These are phyloP conservation scores for Eimeria necatrix DNA, from an alignment of 169 alveolate species.

Conservation along the genomic window DNA sequence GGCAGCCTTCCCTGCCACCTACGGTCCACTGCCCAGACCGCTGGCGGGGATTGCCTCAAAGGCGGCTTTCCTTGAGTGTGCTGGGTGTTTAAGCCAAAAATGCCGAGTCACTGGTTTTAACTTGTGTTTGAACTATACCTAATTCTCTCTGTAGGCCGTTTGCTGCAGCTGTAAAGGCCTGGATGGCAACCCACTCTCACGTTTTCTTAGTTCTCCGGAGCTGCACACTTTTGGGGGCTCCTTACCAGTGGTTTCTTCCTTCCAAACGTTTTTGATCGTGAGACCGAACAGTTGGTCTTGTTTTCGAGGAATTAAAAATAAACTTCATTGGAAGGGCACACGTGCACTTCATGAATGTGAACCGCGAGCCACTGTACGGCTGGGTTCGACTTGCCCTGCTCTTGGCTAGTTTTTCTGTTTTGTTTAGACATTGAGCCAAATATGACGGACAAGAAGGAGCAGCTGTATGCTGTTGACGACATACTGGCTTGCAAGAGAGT, in stretches of 20 bases:
- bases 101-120: no score
- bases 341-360: neutral
- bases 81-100: neutral
- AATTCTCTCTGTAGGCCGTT: neutral
- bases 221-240: neutral
- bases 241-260: neutral
- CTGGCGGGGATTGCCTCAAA: neutral
- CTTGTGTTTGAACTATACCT: no score
- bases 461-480: constrained; percentile 57
- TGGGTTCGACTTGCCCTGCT: neutral
- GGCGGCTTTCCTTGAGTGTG: neutral
- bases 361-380: neutral
- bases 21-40: constrained; percentile 38
- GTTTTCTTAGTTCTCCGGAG: neutral
- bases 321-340: neutral
- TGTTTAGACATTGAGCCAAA: neutral
- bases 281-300: neutral
- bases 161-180: neutral
- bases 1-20: constrained; percentile 32
- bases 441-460: constrained; percentile 29
- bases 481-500: constrained; percentile 46
- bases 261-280: neutral
- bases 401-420: neutral
- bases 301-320: neutral
- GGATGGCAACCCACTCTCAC: neutral